Base-by-base conservation (phyloP, 257 asterid genomes). In the Ilex aquifolium region DNA sequence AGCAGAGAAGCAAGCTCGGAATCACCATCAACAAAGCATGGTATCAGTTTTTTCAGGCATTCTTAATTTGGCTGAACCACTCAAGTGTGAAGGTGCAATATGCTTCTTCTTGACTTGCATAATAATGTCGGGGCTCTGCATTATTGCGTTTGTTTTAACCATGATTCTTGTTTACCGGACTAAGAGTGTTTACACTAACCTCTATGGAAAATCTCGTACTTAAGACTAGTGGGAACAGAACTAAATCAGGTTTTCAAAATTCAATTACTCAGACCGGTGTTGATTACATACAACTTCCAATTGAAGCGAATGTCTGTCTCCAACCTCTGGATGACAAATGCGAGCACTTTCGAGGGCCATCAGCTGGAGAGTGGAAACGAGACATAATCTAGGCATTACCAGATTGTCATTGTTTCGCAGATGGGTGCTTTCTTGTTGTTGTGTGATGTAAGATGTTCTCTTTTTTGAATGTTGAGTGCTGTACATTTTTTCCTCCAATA, bases 51-150 rank as follows among this genome's bases (percentile, higher is more conserved):
- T 85, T 21, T 76, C 88, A 6, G 81, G 77, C 39, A 70, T 69
- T 60, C 69, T 77, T 32, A 46, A 57, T 31, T 48, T 62, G 12
- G 85, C 83, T 13, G 87, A 83, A 12, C 82, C 97, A 63, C 69
- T 68, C 3, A 90, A 78, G 78, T 87, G 97, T 68, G 78, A 83
- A 44, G 95, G 97, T 27, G 61, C 85, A 52, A 65, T 90, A 57
- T 90, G 95, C 84, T 90, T 71, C 90, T 90, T 82, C 81, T 52
- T 80, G 67, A 90, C 95, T 48, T 85, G 80, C 67, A 64, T 90
- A 73, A 83, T 87, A 75, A 79, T 90, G 88, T 81, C 86, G 3
- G 95, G 91, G n/a, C 72, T 87, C 61, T 90, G 97, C 84, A 62
- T 90, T 51, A 12, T 87, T 60, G 95, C 95, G 0, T 80, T 71